phyloP scores from a whole-genome alignment of 2,329 filamentous ascomycete species.

The Botrytis paeoniae region DNA sequence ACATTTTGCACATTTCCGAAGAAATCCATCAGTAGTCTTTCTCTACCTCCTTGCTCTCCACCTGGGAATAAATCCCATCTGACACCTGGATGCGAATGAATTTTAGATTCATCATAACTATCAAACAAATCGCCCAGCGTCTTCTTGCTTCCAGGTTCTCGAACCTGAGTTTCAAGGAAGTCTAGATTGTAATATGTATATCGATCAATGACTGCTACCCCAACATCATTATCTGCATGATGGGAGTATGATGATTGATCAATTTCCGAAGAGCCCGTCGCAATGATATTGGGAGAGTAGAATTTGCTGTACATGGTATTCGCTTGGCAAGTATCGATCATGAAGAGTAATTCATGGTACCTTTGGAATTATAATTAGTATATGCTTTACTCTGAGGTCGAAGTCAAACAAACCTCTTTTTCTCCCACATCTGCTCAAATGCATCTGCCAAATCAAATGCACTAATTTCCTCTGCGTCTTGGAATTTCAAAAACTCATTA shows the following conservation, averaged over 20 bases:
- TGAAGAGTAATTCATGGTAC: constrained; percentile 97
- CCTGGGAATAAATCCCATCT: constrained; percentile 94
- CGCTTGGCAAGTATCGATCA: constrained; percentile 99
- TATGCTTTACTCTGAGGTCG: neutral
- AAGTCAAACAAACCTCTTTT: constrained; percentile 65
- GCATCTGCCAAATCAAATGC: constrained; percentile 95
- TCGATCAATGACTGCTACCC: constrained; percentile 95
- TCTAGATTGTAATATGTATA: constrained; percentile 99
- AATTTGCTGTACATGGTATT: constrained; percentile 99
- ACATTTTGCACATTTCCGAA: constrained; percentile 98
- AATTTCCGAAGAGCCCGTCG: constrained; percentile 92
- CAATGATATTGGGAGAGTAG: constrained; percentile 97
- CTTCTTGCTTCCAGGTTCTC: constrained; percentile 80
- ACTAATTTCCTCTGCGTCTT: constrained; percentile 96
- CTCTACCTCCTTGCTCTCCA: constrained; percentile 71
- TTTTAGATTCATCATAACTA: constrained; percentile 91
- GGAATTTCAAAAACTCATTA: constrained; percentile 97
- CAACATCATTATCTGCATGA: constrained; percentile 96
- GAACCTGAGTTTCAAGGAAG: constrained; percentile 87
- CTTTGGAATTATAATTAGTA: constrained; percentile 40
- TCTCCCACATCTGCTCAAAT: constrained; percentile 99
- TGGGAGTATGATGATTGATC: constrained; percentile 97
- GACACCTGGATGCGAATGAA: constrained; percentile 87
- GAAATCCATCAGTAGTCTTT: constrained; percentile 88
- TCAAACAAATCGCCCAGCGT: constrained; percentile 94